A percentile compares a stretch with the other conserved stretches of the same genome.
Evolutionary conservation across 345 rosid species (phyloP).

Genomic region (Eutrema yunnanense): DNA sequence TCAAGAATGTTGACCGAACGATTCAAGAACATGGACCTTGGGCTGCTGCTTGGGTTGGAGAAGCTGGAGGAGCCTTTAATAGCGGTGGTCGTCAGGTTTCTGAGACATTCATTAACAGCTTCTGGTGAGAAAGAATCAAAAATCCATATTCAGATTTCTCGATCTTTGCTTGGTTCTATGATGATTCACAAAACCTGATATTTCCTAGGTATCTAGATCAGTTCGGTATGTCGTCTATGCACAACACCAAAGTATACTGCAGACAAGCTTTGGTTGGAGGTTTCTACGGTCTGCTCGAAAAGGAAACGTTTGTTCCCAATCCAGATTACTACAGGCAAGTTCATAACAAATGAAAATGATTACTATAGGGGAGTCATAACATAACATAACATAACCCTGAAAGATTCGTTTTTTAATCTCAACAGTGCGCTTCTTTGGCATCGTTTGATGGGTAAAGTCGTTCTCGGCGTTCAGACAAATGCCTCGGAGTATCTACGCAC

Average conservation of each 20-base stretch:
- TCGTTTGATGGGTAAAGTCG: constrained; percentile 86
- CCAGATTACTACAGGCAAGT: constrained; percentile 94
- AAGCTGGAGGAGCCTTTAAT: constrained; percentile 91
- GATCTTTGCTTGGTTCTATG: not conserved
- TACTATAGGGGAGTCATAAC: not conserved
- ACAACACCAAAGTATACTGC: constrained; percentile 84
- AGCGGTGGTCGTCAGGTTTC: constrained; percentile 87
- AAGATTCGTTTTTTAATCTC: not conserved
- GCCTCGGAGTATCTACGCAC: constrained; percentile 56
- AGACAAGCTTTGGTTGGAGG: constrained; percentile 93
- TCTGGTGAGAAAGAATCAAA: constrained; percentile 44
- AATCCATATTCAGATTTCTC: not conserved
- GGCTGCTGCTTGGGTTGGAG: constrained; percentile 98
- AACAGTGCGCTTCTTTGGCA: constrained; percentile 94
- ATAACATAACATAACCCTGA: not conserved
- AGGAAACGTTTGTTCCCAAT: constrained; percentile 58
- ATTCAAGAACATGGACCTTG: constrained; percentile 63
- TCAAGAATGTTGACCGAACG: constrained; percentile 41
- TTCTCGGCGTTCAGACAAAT: constrained; percentile 48
- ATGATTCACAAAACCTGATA: not conserved
- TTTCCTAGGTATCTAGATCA: constrained; percentile 80
- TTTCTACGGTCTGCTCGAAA: constrained; percentile 75
- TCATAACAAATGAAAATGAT: not conserved
- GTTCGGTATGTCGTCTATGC: constrained; percentile 75
- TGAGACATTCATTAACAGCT: constrained; percentile 75